Percentiles rank a stretch among this genome's conserved stretches.
Conservation (phyloP, 352 stramenopile species). For the Globisporangium spiculum region DNA sequence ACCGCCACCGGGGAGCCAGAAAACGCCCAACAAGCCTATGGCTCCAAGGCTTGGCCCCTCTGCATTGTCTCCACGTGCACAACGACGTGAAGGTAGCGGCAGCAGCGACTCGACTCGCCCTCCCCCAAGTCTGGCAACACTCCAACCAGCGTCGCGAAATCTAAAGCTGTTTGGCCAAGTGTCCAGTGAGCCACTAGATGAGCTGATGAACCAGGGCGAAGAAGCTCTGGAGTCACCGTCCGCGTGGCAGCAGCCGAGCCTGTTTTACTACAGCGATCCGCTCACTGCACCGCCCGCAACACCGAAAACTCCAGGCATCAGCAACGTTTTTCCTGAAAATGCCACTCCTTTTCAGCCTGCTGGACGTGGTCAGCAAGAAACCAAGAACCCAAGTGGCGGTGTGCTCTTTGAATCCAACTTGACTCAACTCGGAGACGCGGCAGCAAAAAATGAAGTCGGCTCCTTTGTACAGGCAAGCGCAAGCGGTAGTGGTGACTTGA, state of each 20-base stretch:
- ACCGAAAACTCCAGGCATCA: constrained; percentile 2
- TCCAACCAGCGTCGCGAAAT: constrained; percentile 9
- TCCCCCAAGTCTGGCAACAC: constrained; percentile 9
- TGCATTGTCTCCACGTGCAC: constrained; percentile 14
- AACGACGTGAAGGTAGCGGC: constrained; percentile 11
- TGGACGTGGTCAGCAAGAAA: background rate
- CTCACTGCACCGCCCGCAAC: background rate
- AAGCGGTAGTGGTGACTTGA: background rate
- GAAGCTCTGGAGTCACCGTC: constrained; percentile 2
- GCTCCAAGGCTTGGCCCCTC: background rate
- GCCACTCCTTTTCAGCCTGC: background rate
- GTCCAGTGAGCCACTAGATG: background rate
- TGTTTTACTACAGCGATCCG: constrained; percentile 27
- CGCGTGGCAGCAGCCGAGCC: constrained; percentile 13
- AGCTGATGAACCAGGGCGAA: background rate
- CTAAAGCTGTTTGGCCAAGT: background rate
- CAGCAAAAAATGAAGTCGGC: background rate
- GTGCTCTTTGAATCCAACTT: background rate
- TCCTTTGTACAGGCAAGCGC: background rate
- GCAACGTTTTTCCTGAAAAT: constrained; percentile 1
- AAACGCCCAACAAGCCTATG: constrained; percentile 11
- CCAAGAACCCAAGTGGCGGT: background rate
- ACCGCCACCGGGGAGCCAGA: constrained; percentile 3
- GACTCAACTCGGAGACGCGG: background rate
- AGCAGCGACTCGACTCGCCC: background rate